Base-by-base conservation (phyloP, 495 filamentous ascomycete genomes). In the Aspergillus biplanus region DNA sequence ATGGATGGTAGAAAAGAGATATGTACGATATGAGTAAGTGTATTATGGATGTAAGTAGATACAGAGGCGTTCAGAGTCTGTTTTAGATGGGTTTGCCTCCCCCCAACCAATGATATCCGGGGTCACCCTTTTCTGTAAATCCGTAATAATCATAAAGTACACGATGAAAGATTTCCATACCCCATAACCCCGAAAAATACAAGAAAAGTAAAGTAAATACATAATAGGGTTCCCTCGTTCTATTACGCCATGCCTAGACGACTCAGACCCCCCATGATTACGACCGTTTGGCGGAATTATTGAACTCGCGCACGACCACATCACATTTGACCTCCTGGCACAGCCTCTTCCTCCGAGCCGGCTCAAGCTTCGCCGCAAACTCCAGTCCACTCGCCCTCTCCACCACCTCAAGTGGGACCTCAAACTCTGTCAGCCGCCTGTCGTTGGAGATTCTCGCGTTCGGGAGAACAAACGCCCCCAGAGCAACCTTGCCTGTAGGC, bases 401-500 rank as follows among this genome's bases (percentile, higher is more conserved):
- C 33, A 99, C 86, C 16, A 87, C 90, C 81, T 97, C 93, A 21
- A 99, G 68, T 1, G 94, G 93, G 18, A 98, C 96, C 83, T 97
- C 93, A 70, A 98, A 99, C 68, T 96, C 92, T 15, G 83, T 80
- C 66, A 99, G 75, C 31, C 86, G 87, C 78, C 92, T 96, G 37
- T 88, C 85, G 67, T 97, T 98, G 27, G 88, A 77, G 69, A 99
- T 98, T n/a, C 74, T 80, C 13, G 92, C 93, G 72, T 99, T 99
- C 8, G 95, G 95, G 68, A 99, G 80, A 54, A 99, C 95, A 71
- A 99, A 99, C 3, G 95, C 96, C 21, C 91, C 96, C 7, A 99
- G 74, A 3, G 92, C 92, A 3, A 99, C 95, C 59, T 89, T 89
- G 5, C 92, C 90, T 13, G 59, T 60, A 0, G 76, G 69, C 21